phyloP scores from a whole-genome alignment of 306 rosid species.

The Albizia julibrissin region DNA sequence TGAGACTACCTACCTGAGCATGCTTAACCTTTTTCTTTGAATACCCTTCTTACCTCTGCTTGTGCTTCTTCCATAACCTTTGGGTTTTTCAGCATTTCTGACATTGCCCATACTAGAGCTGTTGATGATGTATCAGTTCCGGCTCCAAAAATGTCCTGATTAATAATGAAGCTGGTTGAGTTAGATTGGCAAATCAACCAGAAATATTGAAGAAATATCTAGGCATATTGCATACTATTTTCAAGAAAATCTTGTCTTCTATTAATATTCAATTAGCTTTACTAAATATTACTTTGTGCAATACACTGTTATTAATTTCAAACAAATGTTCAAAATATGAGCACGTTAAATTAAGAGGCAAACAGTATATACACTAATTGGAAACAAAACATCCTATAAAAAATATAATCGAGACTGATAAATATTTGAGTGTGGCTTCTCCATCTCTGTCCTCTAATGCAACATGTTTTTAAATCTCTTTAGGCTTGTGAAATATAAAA shows the following conservation, averaged over 20 bases:
- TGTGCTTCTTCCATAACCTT: too few species aligned
- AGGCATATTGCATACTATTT: neutral
- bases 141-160: conserved; percentile 41
- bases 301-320: neutral
- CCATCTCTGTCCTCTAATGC: neutral
- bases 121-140: conserved; percentile 44
- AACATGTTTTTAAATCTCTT: neutral
- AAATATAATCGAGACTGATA: neutral
- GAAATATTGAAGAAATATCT: neutral
- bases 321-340: neutral
- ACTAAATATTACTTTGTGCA: neutral
- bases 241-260: neutral
- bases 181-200: neutral
- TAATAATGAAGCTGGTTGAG: neutral
- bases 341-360: neutral
- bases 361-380: neutral
- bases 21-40: too few species aligned
- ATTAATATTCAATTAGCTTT: neutral
- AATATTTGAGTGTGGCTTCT: neutral
- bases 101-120: conserved; percentile 41
- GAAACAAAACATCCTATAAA: neutral
- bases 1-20: too few species aligned
- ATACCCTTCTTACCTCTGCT: conserved; percentile 38
- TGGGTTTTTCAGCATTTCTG: conserved; percentile 46
- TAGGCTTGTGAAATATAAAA: neutral